Base-by-base conservation (phyloP, 208 protist genomes). In the Strigomonas culicis region DNA sequence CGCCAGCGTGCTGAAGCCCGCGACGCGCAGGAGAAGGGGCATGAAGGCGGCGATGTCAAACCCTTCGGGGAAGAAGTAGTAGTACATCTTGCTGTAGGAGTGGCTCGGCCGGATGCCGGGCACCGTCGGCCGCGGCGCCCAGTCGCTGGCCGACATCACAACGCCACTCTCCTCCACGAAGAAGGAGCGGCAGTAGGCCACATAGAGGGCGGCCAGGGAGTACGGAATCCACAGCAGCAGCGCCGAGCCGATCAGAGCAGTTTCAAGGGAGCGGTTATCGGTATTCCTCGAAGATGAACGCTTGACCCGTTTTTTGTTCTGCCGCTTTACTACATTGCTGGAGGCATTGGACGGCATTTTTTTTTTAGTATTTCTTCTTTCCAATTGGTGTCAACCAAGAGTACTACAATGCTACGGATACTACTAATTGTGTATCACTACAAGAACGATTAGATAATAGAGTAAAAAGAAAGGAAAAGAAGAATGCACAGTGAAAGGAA, bases 201-300 rank as follows among this genome's bases (percentile, higher is more conserved):
- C 70, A 59, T 87, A 94, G 27, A 87, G 32, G 24, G 84, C 75
- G 1, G 82, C 82, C 4, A 82, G 32, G 28, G 72, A 75, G 75
- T 90, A 90, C 34, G 84, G 84, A 1, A 88, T 27, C 82, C 84
- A 94, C 30, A 94, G 61, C 43, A 91, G 66, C 8, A 84, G 22
- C 4, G 84, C 78, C 0, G 79, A 78, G 1, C 61, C 67, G 0
- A 63, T 67, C 25, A 84, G 71, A n/a, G 74, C 75, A 43, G 68
- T 24, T 36, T 79, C 66, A 39, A 84, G 62, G 8, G 78, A 44
- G 25, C 62, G 47, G 22, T 59, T 44, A 36, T 49, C 41, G 56
- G 56, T 44, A 15, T 44, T 44, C 13, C 39, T 4, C 39, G 39
- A 44, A 15, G 39, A 44, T 3, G 39, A 6, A 19, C 39, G 39